Base-by-base conservation (phyloP, 1,284 basidiomycete genomes). In the Mycosarcoma mackinlayi region DNA sequence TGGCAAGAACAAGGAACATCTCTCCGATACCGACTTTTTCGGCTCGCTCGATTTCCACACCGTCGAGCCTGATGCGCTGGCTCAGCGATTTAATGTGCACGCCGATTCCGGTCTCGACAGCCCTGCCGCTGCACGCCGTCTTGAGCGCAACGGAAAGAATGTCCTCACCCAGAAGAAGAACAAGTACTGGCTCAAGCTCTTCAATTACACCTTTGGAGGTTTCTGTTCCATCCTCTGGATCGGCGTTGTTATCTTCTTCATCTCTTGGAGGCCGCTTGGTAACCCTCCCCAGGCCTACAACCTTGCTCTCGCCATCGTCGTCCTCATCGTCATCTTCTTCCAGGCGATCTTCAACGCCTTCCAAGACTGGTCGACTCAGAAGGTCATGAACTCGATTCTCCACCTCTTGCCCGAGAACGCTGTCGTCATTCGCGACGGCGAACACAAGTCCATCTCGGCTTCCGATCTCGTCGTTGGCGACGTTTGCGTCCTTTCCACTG, bases 381-480 rank as follows among this genome's bases (percentile, higher is more conserved):
- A 71, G 31, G 62, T 77, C 30, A 79, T 79, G 77, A 84, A 84
- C 19, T 87, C 86, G 7, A 88, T 88, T 60, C 83, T 85, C 53
- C 84, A 83, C 41, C 85, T 88, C 76, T 81, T 88, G 11, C 86
- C 87, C 1, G 84, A 85, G 5, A 66, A 86, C 85, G 35, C 87
- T 84, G n/a, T 83, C 82, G 88, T 89, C 45, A 84, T 90, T 49
- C 87, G 89, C 37, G 88, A 88, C 61, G 87, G 87, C 4, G 84
- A 86, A 6, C 86, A 89, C 62, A 79, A 82, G 35, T 86, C 85
- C 3, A 85, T 90, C 51, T 87, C 89, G 24, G 89, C 89, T 10
- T 85, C 87, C 14, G 86, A 88, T 21, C 84, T 91, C 3, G 89
- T 90, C 44, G 88, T 87, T 69, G 89, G 89, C 21, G 89, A 91